phyloP scores from a whole-genome alignment of 2,329 filamentous ascomycete genomes.

The Alternaria viburni region DNA sequence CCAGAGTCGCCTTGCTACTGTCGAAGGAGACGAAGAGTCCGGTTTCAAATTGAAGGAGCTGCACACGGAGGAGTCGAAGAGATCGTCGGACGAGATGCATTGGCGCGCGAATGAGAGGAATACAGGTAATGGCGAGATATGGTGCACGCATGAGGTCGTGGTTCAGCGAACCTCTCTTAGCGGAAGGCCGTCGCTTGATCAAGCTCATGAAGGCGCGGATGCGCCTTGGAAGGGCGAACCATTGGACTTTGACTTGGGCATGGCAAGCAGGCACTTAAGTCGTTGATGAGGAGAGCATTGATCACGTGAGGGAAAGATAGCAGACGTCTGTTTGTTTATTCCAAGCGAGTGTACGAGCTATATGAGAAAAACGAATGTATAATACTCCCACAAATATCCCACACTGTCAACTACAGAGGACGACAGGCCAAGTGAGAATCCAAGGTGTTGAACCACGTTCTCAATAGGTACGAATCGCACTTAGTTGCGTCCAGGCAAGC shows the following conservation, averaged over 20 bases:
- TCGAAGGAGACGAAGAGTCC: not conserved
- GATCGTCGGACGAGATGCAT: conserved; percentile 6
- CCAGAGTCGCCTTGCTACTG: conserved; percentile 1
- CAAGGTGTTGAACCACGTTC: not conserved
- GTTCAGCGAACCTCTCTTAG: conserved; percentile 14
- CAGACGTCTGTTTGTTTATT: not conserved
- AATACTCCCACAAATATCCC: not conserved
- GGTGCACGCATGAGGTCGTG: conserved; percentile 19
- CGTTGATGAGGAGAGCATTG: not conserved
- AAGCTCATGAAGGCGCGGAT: not conserved
- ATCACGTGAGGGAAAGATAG: not conserved
- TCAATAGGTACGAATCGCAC: not conserved
- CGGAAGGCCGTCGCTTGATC: conserved; percentile 9
- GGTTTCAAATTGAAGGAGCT: conserved; percentile 10
- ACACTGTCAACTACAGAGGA: not conserved
- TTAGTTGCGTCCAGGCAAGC: not conserved
- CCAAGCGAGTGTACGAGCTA: not conserved
- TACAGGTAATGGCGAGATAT: conserved; percentile 10
- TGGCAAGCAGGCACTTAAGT: not conserved
- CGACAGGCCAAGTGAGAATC: not conserved
- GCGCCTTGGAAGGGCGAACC: conserved; percentile 10
- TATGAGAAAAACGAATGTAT: not conserved
- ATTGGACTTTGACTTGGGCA: not conserved
- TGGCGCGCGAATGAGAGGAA: not conserved
- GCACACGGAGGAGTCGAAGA: conserved; percentile 3